Evolutionary conservation across 148 eudicot species (phyloP).

Genomic region (Spergularia bocconei): DNA sequence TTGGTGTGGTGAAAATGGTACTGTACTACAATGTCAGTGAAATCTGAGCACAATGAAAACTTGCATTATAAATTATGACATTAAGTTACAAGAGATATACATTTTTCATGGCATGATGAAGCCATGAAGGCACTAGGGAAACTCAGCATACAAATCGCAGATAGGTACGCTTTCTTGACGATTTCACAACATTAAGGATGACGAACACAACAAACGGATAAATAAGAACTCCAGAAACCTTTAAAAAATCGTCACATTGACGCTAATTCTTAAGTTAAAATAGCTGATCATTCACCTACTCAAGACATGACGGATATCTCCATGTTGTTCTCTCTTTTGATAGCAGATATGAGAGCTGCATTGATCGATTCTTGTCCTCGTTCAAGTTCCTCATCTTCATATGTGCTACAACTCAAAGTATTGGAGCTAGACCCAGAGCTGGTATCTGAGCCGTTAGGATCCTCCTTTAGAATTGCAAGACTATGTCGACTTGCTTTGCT

Average conservation of each 20-base stretch:
- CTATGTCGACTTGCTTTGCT: conserved; percentile 41
- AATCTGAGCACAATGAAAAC: neutral
- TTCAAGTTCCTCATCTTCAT: conserved; percentile 13
- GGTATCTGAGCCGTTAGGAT: conserved; percentile 16
- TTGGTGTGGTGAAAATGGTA: neutral
- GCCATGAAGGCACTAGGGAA: conserved; percentile 24
- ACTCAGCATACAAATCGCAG: conserved; percentile 15
- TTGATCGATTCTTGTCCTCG: conserved; percentile 23
- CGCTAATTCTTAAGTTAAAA: conserved; percentile 3
- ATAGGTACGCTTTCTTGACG: conserved; percentile 21
- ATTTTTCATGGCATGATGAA: conserved; percentile 25
- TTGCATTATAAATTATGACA: conserved; percentile 18
- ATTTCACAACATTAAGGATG: conserved; percentile 20
- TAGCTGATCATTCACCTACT: conserved; percentile 18
- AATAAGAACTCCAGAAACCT: neutral
- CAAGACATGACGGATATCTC: conserved; percentile 37
- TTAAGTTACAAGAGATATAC: conserved; percentile 34
- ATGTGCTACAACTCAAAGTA: neutral
- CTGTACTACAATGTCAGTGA: neutral
- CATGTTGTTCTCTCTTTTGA: conserved; percentile 30
- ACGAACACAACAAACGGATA: neutral
- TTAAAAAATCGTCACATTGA: conserved; percentile 8
- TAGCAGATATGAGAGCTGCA: conserved; percentile 18
- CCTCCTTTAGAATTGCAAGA: conserved; percentile 27
- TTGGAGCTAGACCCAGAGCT: conserved; percentile 10